These are phyloP conservation scores for Caryocar brasiliense DNA, from an alignment of 441 rosid species.

Conservation along the genomic window DNA sequence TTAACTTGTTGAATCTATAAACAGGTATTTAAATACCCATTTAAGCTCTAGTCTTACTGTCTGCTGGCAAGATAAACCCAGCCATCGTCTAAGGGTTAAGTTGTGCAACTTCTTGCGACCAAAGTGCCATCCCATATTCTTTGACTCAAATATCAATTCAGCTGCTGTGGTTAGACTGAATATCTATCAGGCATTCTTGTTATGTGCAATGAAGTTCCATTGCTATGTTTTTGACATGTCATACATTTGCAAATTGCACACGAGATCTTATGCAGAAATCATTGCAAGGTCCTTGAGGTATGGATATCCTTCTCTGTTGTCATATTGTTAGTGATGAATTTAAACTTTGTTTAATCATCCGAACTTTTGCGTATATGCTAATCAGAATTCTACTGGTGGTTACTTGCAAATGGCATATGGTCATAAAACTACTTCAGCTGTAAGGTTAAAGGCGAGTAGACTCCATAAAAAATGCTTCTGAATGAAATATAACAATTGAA, in stretches of 20 bases:
- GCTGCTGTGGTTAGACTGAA: conserved; percentile 60
- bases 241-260: conserved; percentile 35
- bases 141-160: conserved; percentile 72
- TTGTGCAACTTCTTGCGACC: conserved; percentile 53
- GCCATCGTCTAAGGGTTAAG: conserved; percentile 31
- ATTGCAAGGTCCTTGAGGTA: conserved; percentile 57
- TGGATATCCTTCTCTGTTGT: neutral
- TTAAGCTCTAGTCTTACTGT: conserved; percentile 58
- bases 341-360: no score
- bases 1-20: conserved; percentile 2
- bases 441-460: no score
- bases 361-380: no score
- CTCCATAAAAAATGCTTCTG: no score
- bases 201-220: conserved; percentile 85
- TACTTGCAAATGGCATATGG: no score
- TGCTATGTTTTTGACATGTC: conserved; percentile 53
- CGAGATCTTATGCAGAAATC: conserved; percentile 25
- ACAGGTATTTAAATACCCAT: conserved; percentile 65
- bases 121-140: conserved; percentile 72
- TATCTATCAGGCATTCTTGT: conserved; percentile 69
- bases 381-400: no score
- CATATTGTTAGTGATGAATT: neutral
- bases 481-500: neutral
- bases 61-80: conserved; percentile 49
- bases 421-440: no score